Base-by-base conservation (phyloP, 2,329 filamentous ascomycete species). In the Massarina eburnea region DNA sequence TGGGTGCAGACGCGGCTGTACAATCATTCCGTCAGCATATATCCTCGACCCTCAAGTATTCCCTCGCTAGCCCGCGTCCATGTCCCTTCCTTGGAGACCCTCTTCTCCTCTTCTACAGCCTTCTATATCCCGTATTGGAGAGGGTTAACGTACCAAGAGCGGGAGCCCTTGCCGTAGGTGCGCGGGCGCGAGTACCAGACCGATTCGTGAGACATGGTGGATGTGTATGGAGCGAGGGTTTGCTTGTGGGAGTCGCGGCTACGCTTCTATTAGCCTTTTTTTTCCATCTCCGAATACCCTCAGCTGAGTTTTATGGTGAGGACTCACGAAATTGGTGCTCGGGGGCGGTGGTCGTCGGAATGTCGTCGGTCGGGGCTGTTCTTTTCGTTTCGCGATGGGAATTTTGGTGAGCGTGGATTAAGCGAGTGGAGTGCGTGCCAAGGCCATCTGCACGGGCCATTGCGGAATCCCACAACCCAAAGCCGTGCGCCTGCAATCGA, bases 111-210 rank as follows among this genome's bases (percentile, higher is more conserved):
- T 41, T 43, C 48, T 34, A 20, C 42, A n/a, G 38, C 49, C 41
- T 21, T 32, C 8, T 26, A 40, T 21, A 10, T 21, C 12, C 1
- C 17, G 32, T 8, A n/a, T 4, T 33, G 4, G 14, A 42, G 39
- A 15, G 27, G 12, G 26, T 22, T 50, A 55, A 80, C 88, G 75
- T 91, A 96, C 91, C 91, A 96, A 75, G 80, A 77, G 78, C 91
- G 88, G 77, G 89, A 81, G 80, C 92, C 92, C 86, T 96, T 96
- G 83, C 92, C 92, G 84, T 95, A 96, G 76, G 78, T 90, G 79
- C 91, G 88, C 73, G 94, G 94, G 77, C 94, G 91, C 73, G 91
- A 96, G 86, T 95, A 96, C 91, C 92, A 99, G 80, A 97, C 91
- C 51, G 88, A 91, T 83, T 97, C 92, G 91, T 89, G 86, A 78